Percentiles rank a stretch among this genome's conserved stretches.
phyloP scores from a whole-genome alignment of 2,329 filamentous ascomycete genomes.

The Exophiala sp. region DNA sequence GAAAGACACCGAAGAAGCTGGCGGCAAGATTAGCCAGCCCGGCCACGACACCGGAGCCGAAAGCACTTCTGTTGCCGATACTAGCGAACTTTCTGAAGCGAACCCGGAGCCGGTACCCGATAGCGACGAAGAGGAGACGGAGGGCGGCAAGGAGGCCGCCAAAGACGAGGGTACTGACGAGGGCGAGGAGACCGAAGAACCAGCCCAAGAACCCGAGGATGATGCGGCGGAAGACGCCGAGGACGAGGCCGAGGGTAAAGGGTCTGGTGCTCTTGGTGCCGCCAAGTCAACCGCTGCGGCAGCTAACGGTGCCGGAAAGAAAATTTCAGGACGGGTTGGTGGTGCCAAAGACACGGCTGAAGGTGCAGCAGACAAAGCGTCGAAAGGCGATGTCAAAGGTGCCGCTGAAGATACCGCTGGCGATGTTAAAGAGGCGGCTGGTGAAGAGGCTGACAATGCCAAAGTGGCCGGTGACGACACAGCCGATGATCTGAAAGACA shows the following conservation, averaged over 20 bases:
- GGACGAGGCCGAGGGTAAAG: slow-evolving; percentile 29
- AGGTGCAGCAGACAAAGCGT: slow-evolving; percentile 26
- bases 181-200: slow-evolving; percentile 33
- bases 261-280: slow-evolving; percentile 23
- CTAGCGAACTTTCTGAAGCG: slow-evolving; percentile 27
- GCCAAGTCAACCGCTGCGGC: slow-evolving; percentile 19
- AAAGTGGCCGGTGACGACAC: slow-evolving; percentile 35
- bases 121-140: slow-evolving; percentile 25
- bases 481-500: slow-evolving; percentile 42
- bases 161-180: slow-evolving; percentile 25
- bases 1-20: slow-evolving; percentile 27
- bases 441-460: slow-evolving; percentile 35
- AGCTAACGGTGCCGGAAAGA: slow-evolving; percentile 25
- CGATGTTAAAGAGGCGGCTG: slow-evolving; percentile 35
- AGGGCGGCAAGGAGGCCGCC: slow-evolving; percentile 17
- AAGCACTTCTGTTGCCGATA: slow-evolving; percentile 23
- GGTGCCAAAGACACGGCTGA: slow-evolving; percentile 27
- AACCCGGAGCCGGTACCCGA: slow-evolving; percentile 26
- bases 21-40: slow-evolving; percentile 23
- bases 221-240: slow-evolving; percentile 35
- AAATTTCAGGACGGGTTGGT: slow-evolving; percentile 29
- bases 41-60: slow-evolving; percentile 28
- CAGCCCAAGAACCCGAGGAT: slow-evolving; percentile 44
- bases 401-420: slow-evolving; percentile 31
- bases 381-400: slow-evolving; percentile 24